Base-by-base conservation (phyloP, 192 early-diverging fungal genomes). In the Linnemannia zychae region DNA sequence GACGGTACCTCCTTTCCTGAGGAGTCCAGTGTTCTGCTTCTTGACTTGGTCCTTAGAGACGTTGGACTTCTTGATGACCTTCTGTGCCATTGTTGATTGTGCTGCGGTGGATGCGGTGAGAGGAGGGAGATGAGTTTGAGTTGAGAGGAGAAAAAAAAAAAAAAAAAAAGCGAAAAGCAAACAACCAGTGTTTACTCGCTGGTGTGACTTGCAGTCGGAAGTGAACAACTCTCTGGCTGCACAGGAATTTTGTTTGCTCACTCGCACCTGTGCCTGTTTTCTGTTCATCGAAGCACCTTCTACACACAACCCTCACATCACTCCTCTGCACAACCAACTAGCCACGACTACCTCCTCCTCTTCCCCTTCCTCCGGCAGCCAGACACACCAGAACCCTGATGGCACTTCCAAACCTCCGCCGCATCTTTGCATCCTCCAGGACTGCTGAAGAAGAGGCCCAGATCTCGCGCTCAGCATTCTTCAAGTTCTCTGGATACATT, bases 371-470 rank as follows among this genome's bases (percentile, higher is more conserved):
- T n/a, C n/a, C n/a, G n/a, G n/a, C n/a, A n/a, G n/a, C n/a, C n/a
- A n/a, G n/a, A 57, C 52, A 57, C 3, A 53, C n/a, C 20, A 24
- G 7, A 20, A 24, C 52, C 50, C 7, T 52, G 50, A 91, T 91
- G 90, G 76, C 90, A 34, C 75, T 92, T 49, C 91, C 91, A n/a
- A 91, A 92, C 67, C 81, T 92, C 24, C 86, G 91, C 38, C 84
- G 84, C 49, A 92, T 92, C 36, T 92, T 90, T 67, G 82, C 90
- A 1, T 92, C 91, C 2, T 91, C 90, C 66, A 84, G 91, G 28
- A 91, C 91, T 60, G 90, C 91, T 7, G 91, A 92, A 75, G 90
- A 92, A 80, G 91, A 92, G 69, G 73, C 89, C 48, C 90, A 91
- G 73, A 88, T 88, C 67, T 92, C 91, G 18, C 86, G 91, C 15